phyloP scores from a whole-genome alignment of 75 land plant genomes.

The Pinus taeda region DNA sequence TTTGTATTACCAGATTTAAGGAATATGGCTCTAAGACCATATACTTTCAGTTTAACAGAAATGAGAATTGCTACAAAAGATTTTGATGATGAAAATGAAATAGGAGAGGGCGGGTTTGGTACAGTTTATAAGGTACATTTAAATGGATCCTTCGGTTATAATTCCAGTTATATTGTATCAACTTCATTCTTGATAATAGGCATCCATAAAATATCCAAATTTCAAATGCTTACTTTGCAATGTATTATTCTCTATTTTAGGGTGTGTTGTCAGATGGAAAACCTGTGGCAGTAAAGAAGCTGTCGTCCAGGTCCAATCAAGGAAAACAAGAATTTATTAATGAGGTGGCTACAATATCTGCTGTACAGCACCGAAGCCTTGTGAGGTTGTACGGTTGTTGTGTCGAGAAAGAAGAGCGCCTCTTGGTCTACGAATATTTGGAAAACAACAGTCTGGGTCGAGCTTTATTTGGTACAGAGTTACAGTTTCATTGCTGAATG shows the following conservation, averaged over 20 bases:
- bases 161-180: background rate
- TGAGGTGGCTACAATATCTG: conserved; percentile 22
- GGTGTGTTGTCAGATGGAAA: conserved; percentile 4
- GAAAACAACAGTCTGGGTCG: conserved; percentile 22
- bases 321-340: conserved; percentile 20
- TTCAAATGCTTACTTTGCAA: background rate
- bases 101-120: conserved; percentile 31
- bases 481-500: background rate
- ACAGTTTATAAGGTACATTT: conserved; percentile 24
- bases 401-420: conserved; percentile 14
- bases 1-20: background rate
- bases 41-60: conserved; percentile 5
- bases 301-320: conserved; percentile 9
- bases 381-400: conserved; percentile 21
- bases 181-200: background rate
- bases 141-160: background rate
- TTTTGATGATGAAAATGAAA: conserved; percentile 13
- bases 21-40: conserved; percentile 1
- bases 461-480: conserved; percentile 15
- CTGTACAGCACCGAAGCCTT: conserved; percentile 21
- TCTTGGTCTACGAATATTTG: conserved; percentile 22
- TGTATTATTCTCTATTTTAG: background rate
- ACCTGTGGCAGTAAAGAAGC: conserved; percentile 24
- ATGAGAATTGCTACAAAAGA: background rate
- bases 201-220: background rate